Evolutionary conservation across 1,139 yeast genomes (phyloP).

Genomic region (Yamadazyma kanchanaburiensis): DNA sequence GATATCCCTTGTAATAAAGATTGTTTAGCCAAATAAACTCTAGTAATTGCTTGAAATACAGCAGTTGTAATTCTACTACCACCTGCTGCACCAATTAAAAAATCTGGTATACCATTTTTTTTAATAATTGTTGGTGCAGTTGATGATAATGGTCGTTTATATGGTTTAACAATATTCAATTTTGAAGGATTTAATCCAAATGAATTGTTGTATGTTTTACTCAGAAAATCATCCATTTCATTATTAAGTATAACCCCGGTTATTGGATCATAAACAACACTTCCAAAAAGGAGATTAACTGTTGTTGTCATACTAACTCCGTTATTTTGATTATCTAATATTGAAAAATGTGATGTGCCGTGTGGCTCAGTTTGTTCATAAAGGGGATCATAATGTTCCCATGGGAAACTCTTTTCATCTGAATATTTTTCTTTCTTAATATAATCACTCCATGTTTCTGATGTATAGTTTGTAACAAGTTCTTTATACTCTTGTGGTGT

Average conservation of each 20-base stretch:
- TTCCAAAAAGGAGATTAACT: constrained; percentile 82
- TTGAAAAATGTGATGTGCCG: constrained; percentile 85
- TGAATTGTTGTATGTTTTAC: constrained; percentile 65
- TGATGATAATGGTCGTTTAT: constrained; percentile 81
- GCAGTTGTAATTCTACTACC: constrained; percentile 89
- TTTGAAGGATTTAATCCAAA: constrained; percentile 79
- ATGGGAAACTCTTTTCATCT: constrained; percentile 55
- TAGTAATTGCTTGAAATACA: constrained; percentile 72
- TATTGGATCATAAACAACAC: constrained; percentile 69
- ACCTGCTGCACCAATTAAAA: constrained; percentile 90
- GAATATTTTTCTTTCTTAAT: constrained; percentile 41
- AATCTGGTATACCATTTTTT: constrained; percentile 50
- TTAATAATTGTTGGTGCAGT: constrained; percentile 72
- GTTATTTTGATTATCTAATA: constrained; percentile 66
- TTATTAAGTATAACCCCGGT: constrained; percentile 86
- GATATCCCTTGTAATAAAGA: constrained; percentile 68
- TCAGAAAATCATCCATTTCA: constrained; percentile 95
- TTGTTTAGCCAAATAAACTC: constrained; percentile 55
- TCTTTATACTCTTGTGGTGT: constrained; percentile 13
- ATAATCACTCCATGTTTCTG: constrained; percentile 52
- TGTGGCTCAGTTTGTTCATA: constrained; percentile 73
- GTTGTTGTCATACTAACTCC: constrained; percentile 90
- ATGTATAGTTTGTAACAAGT: constrained; percentile 28
- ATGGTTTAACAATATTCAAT: constrained; percentile 72
- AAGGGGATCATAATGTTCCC: constrained; percentile 75